Conservation (phyloP, 148 eudicot species). For the Polygonum maritimum region DNA sequence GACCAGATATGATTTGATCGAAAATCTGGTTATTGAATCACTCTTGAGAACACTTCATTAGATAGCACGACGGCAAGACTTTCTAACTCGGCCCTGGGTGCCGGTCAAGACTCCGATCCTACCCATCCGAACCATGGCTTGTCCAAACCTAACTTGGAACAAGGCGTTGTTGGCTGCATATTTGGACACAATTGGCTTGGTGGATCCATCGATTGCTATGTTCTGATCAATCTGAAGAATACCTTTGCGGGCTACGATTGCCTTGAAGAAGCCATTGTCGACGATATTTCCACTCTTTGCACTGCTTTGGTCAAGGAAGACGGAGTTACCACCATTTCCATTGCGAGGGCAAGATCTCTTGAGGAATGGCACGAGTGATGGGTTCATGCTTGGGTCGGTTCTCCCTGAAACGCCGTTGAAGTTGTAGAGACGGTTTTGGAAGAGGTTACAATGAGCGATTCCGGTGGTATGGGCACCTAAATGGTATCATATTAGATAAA, state of each 20-base stretch:
- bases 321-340: slow-evolving; percentile 16
- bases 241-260: slow-evolving; percentile 27
- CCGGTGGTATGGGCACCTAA: slow-evolving; percentile 1
- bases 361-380: neutral
- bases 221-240: slow-evolving; percentile 45
- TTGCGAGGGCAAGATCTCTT: neutral
- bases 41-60: neutral
- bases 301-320: slow-evolving; percentile 32
- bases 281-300: slow-evolving; percentile 25
- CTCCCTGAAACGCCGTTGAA: slow-evolving; percentile 7
- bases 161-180: slow-evolving; percentile 27
- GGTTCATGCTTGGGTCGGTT: slow-evolving; percentile 4
- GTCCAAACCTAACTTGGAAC: slow-evolving; percentile 40
- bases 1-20: neutral
- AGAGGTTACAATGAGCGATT: neutral
- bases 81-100: slow-evolving; percentile 45
- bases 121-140: slow-evolving; percentile 63
- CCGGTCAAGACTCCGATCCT: slow-evolving; percentile 44
- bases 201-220: slow-evolving; percentile 38
- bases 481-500: neutral
- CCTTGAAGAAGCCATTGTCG: slow-evolving; percentile 44
- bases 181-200: slow-evolving; percentile 27
- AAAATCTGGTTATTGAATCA: neutral
- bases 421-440: slow-evolving; percentile 6
- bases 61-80: slow-evolving; percentile 37